These are phyloP conservation scores for Verticillium zaregamsianum DNA, from an alignment of 2,329 filamentous ascomycete genomes.

Conservation along the genomic window DNA sequence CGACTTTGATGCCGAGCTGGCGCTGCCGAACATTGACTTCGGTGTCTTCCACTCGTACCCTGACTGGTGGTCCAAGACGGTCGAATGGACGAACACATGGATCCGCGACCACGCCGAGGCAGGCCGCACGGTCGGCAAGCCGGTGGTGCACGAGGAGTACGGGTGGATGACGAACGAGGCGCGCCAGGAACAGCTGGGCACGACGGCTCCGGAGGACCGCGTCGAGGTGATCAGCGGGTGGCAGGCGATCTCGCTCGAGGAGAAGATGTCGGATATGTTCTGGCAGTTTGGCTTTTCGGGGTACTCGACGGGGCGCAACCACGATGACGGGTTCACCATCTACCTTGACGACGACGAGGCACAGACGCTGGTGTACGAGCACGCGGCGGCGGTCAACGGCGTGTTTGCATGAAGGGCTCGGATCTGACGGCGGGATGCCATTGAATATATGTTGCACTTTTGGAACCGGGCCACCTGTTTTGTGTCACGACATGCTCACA, in stretches of 20 bases:
- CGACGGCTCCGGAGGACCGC: slow-evolving; percentile 35
- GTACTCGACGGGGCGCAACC: slow-evolving; percentile 45
- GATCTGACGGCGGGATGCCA: not conserved
- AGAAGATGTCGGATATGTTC: slow-evolving; percentile 48
- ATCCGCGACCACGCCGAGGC: slow-evolving; percentile 47
- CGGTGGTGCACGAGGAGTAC: slow-evolving; percentile 52
- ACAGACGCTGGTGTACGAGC: slow-evolving; percentile 35
- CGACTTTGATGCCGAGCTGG: slow-evolving; percentile 48
- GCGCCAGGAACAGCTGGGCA: slow-evolving; percentile 38
- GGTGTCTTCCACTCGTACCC: slow-evolving; percentile 53
- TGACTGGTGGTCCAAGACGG: slow-evolving; percentile 50
- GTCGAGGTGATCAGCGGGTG: slow-evolving; percentile 41
- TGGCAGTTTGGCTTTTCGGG: slow-evolving; percentile 46
- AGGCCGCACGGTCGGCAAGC: slow-evolving; percentile 39
- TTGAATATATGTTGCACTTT: not conserved
- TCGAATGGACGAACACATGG: slow-evolving; percentile 49
- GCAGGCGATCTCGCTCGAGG: slow-evolving; percentile 42
- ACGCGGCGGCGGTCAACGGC: slow-evolving; percentile 34
- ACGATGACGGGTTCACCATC: slow-evolving; percentile 55
- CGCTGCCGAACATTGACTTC: slow-evolving; percentile 46
- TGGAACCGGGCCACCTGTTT: not conserved
- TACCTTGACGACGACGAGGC: slow-evolving; percentile 47
- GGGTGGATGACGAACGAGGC: slow-evolving; percentile 48
- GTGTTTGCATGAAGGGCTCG: not conserved
- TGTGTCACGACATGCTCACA: not conserved